Percentiles rank a stretch among this genome's conserved stretches.
phyloP scores from a whole-genome alignment of 345 rosid species.

The Kandelia obovata region DNA sequence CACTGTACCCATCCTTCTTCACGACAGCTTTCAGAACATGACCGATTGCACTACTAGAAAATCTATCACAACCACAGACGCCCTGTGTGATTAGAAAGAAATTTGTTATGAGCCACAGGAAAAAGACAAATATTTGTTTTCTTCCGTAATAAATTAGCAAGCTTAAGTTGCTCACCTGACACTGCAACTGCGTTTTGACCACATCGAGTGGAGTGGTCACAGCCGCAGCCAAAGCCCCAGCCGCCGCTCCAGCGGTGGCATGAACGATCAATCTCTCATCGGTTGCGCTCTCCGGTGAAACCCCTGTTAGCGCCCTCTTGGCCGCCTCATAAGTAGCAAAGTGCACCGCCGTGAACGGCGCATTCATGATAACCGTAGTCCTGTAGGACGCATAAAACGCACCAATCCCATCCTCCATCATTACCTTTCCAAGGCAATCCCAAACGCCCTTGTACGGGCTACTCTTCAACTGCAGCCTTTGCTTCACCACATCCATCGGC shows the following conservation, averaged over 20 bases:
- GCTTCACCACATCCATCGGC: slow-evolving; percentile 32
- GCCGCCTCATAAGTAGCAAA: slow-evolving; percentile 29
- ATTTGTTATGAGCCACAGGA: neutral
- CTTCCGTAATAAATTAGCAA: neutral
- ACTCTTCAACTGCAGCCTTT: slow-evolving; percentile 24
- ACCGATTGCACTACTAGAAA: slow-evolving; percentile 34
- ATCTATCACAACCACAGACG: slow-evolving; percentile 46
- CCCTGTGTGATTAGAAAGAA: slow-evolving; percentile 26
- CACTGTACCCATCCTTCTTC: slow-evolving; percentile 54
- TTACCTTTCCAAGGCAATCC: slow-evolving; percentile 19
- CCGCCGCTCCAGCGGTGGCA: slow-evolving; percentile 29
- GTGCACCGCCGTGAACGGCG: slow-evolving; percentile 28
- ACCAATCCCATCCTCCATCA: slow-evolving; percentile 19
- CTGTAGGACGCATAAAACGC: slow-evolving; percentile 24
- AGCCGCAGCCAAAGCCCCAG: slow-evolving; percentile 28
- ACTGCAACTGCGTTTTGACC: slow-evolving; percentile 28
- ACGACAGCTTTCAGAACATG: slow-evolving; percentile 42
- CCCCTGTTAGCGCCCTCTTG: slow-evolving; percentile 19
- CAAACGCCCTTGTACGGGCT: slow-evolving; percentile 25
- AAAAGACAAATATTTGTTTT: neutral
- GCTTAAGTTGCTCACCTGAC: slow-evolving; percentile 14
- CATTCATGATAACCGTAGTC: slow-evolving; percentile 30
- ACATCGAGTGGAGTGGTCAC: slow-evolving; percentile 30
- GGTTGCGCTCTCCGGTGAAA: slow-evolving; percentile 16
- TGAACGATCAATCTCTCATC: slow-evolving; percentile 23